Conservation (phyloP, 257 asterid genomes). For the Solanum etuberosum region DNA sequence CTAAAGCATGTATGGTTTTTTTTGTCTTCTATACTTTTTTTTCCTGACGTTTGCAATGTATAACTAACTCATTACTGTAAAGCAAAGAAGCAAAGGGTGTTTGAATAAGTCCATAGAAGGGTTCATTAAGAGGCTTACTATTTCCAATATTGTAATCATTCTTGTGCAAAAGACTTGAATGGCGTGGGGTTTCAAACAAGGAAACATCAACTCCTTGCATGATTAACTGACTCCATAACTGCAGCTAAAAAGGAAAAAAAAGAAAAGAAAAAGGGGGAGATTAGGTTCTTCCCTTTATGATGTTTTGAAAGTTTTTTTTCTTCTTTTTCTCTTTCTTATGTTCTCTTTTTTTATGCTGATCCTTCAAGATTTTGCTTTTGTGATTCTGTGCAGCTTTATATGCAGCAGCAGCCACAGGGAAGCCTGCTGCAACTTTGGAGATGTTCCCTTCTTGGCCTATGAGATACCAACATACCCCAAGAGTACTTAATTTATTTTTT, state of each 20-base stretch:
- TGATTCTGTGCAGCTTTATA: conserved; percentile 77
- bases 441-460: conserved; percentile 97
- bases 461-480: conserved; percentile 64
- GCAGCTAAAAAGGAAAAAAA: conserved; percentile 14
- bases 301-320: neutral
- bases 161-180: conserved; percentile 37
- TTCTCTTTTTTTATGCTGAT: conserved; percentile 13
- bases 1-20: conserved; percentile 51
- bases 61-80: conserved; percentile 1
- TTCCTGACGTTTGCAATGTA: conserved; percentile 47
- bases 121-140: conserved; percentile 20
- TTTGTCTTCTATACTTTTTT: conserved; percentile 1
- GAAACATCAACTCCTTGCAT: conserved; percentile 54
- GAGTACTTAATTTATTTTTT: conserved; percentile 6
- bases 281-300: conserved; percentile 23
- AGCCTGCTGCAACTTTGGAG: conserved; percentile 91
- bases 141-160: conserved; percentile 57
- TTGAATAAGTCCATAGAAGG: conserved; percentile 34
- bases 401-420: conserved; percentile 20
- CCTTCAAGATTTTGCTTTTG: conserved; percentile 44
- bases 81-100: neutral
- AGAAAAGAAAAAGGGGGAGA: neutral
- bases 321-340: neutral
- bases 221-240: conserved; percentile 71
- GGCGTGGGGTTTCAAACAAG: conserved; percentile 70